Evolutionary conservation across 192 early-diverging fungal genomes (phyloP), one percentile per base, ranked within the genome.

Genomic region (Phlyctochytrium bullatum): DNA sequence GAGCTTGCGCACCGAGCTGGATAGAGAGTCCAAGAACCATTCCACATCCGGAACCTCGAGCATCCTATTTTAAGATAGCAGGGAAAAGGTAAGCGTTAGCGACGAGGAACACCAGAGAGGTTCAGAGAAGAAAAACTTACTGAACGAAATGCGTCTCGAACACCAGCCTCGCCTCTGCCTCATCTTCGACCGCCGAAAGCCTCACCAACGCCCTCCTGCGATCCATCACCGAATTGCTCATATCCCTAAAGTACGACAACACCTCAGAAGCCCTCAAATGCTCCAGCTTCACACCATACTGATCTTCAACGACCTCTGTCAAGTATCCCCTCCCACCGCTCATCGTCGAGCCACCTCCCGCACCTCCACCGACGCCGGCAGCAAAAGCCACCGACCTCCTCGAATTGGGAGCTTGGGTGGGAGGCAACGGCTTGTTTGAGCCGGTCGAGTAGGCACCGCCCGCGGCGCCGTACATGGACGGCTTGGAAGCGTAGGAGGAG

Each of bases 21-120:
- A 14, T 6, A 57, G 54, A 10, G 54, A 20, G 54, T 57, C 54
- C 12, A 57, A 25, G 54, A 20, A 57, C 54, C 54, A 57, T 25
- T 14, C 54, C 12, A 10, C 10, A 10, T 57, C 27, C 12, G 20
- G 16, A 25, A 6, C 6, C 6, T 57, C 6, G 27, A 57, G 54
- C 4, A 57, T 14, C 10, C 40, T 47, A 47, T 47, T 47, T 14
- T 14, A 47, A 14, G 6, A 20, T 47, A 47, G 20, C 10, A 20
- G 6, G 6, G 20, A 20, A 47, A 47, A 14, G 40, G 40, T 47
- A 20, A 47, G 40, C 40, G n/a, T n/a, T n/a, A n/a, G n/a, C n/a
- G n/a, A n/a, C n/a, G n/a, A n/a, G n/a, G n/a, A 47, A 6, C 40
- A 47, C 6, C 6, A 20, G 40, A 47, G 20, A 47, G 40, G 20